Evolutionary conservation across 257 asterid genomes (phyloP).

Genomic region (Leonotis leonurus): DNA sequence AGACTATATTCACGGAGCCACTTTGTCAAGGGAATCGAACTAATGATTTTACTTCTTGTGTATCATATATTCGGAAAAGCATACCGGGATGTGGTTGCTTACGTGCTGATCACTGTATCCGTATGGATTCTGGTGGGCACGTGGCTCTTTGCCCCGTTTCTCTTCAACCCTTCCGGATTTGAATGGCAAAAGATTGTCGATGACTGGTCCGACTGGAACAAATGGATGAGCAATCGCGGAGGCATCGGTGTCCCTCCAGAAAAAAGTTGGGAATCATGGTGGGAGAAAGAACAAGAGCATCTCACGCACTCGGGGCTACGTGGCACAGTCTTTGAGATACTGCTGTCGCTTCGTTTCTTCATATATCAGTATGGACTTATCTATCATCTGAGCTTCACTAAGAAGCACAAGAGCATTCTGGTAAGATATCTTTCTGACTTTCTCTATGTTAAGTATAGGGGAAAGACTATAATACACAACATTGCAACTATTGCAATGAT

Average conservation of each 20-base stretch:
- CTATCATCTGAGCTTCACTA: slow-evolving; percentile 75
- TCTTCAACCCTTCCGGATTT: slow-evolving; percentile 91
- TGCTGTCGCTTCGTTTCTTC: slow-evolving; percentile 76
- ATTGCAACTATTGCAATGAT: background rate
- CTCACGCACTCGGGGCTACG: slow-evolving; percentile 61
- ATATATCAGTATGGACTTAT: slow-evolving; percentile 78
- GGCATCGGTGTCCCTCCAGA: slow-evolving; percentile 92
- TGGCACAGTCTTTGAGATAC: slow-evolving; percentile 66
- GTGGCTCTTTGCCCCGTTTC: slow-evolving; percentile 93
- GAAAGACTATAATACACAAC: background rate
- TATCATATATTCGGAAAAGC: slow-evolving; percentile 79
- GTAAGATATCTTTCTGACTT: slow-evolving; percentile 44
- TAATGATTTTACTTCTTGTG: slow-evolving; percentile 82
- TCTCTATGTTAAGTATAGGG: background rate
- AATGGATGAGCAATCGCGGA: slow-evolving; percentile 85
- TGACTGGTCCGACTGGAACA: slow-evolving; percentile 91
- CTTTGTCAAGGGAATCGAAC: slow-evolving; percentile 82
- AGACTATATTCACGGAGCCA: slow-evolving; percentile 82
- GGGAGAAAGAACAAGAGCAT: slow-evolving; percentile 90
- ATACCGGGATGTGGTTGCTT: slow-evolving; percentile 54
- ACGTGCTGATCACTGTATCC: slow-evolving; percentile 66
- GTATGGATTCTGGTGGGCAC: slow-evolving; percentile 86
- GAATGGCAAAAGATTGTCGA: slow-evolving; percentile 95
- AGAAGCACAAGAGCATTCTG: slow-evolving; percentile 38
- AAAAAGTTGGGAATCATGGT: slow-evolving; percentile 98